Evolutionary conservation across 1,139 yeast genomes (phyloP).

Genomic region (Candida labiduridarum): DNA sequence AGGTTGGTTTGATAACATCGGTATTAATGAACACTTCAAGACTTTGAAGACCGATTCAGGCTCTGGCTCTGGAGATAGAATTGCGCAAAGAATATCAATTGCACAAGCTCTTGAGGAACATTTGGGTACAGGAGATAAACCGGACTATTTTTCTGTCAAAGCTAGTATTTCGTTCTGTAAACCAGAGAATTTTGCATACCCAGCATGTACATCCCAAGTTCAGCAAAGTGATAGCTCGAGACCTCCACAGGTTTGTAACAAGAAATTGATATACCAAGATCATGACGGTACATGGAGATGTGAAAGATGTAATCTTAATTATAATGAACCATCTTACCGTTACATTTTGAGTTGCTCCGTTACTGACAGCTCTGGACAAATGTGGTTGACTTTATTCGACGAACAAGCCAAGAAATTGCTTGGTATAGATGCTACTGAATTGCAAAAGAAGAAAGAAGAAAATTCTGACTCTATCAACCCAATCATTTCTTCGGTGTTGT

Average conservation of each 20-base stretch:
- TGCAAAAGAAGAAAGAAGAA: conserved; percentile 49
- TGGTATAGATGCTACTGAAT: conserved; percentile 70
- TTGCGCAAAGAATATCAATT: conserved; percentile 63
- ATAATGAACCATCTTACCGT: conserved; percentile 72
- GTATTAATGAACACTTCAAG: conserved; percentile 62
- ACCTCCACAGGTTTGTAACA: conserved; percentile 55
- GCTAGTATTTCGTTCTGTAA: conserved; percentile 74
- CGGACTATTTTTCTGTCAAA: conserved; percentile 76
- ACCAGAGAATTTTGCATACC: conserved; percentile 79
- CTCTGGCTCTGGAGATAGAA: conserved; percentile 32
- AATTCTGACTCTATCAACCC: conserved; percentile 51
- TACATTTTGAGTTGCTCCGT: conserved; percentile 74
- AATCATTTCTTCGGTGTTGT: conserved; percentile 54
- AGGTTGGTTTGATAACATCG: conserved; percentile 94
- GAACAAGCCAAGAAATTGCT: conserved; percentile 74
- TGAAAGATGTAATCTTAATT: conserved; percentile 80
- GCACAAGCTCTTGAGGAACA: conserved; percentile 67
- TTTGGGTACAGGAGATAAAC: conserved; percentile 71
- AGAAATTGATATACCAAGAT: conserved; percentile 75
- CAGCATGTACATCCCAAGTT: conserved; percentile 74
- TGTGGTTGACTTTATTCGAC: conserved; percentile 89
- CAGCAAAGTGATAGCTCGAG: conserved; percentile 17
- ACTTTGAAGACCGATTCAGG: conserved; percentile 45
- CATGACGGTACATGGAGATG: conserved; percentile 87
- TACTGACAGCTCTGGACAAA: conserved; percentile 77